These are phyloP conservation scores for Pichia heedii DNA, from an alignment of 805 yeast species.

Conservation along the genomic window DNA sequence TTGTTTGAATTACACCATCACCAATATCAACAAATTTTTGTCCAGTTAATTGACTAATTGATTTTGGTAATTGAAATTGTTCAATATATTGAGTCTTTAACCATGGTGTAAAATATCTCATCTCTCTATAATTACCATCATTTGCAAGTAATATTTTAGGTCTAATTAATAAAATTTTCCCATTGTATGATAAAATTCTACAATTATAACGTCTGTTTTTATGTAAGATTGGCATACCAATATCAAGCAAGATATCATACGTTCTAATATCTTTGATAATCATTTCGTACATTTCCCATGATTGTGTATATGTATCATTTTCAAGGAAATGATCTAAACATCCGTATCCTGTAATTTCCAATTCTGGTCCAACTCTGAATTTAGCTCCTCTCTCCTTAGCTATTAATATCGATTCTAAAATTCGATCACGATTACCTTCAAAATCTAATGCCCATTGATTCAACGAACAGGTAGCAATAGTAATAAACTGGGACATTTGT, in stretches of 20 bases:
- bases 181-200: constrained; percentile 73
- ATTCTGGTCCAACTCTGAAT: constrained; percentile 93
- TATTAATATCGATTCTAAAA: constrained; percentile 63
- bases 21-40: constrained; percentile 63
- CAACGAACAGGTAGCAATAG: constrained; percentile 87
- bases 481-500: constrained; percentile 75
- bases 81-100: constrained; percentile 68
- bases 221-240: constrained; percentile 91
- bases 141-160: constrained; percentile 93
- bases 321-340: constrained; percentile 92
- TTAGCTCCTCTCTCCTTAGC: constrained; percentile 74
- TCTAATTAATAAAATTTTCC: constrained; percentile 72
- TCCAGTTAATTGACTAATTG: constrained; percentile 54
- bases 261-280: constrained; percentile 63
- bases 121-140: constrained; percentile 96
- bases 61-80: constrained; percentile 59
- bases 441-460: constrained; percentile 99
- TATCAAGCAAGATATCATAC: constrained; percentile 70
- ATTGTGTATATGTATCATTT: constrained; percentile 76
- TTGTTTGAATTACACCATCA: constrained; percentile 77
- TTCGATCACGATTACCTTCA: constrained; percentile 93
- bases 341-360: constrained; percentile 92
- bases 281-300: constrained; percentile 89
- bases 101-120: constrained; percentile 98
- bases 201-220: constrained; percentile 87